phyloP scores from a whole-genome alignment of 805 yeast species.

The Danielia reshetovae region DNA sequence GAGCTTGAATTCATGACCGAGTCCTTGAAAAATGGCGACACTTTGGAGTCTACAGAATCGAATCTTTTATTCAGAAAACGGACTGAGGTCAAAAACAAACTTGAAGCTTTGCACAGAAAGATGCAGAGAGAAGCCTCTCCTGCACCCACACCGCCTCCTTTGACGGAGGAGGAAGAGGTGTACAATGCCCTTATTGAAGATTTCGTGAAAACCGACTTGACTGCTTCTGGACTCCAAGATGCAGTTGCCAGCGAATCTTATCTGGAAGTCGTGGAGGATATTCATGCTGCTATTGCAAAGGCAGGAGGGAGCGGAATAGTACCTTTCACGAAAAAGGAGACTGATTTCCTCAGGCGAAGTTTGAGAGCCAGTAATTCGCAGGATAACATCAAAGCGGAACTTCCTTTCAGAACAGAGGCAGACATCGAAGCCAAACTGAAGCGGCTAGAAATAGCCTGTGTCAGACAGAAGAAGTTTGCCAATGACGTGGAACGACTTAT shows the following conservation, averaged over 20 bases:
- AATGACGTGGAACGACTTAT: slow-evolving; percentile 28
- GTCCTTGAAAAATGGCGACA: slow-evolving; percentile 5
- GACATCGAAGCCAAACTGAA: slow-evolving; percentile 20
- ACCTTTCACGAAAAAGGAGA: slow-evolving; percentile 26
- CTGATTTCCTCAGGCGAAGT: slow-evolving; percentile 14
- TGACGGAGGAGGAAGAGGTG: not conserved
- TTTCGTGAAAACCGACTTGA: slow-evolving; percentile 17
- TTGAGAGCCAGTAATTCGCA: slow-evolving; percentile 12
- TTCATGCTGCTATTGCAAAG: slow-evolving; percentile 9
- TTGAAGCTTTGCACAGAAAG: not conserved
- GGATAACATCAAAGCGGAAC: slow-evolving; percentile 13
- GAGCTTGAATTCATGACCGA: slow-evolving; percentile 9
- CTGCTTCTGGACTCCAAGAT: slow-evolving; percentile 11
- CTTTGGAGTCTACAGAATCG: slow-evolving; percentile 3
- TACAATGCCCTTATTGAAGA: slow-evolving; percentile 1
- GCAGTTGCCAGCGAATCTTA: slow-evolving; percentile 12
- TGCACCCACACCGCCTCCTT: not conserved
- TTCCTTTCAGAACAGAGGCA: slow-evolving; percentile 23
- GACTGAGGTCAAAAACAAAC: slow-evolving; percentile 7
- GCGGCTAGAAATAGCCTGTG: slow-evolving; percentile 22
- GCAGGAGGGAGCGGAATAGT: slow-evolving; percentile 12
- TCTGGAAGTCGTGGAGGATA: slow-evolving; percentile 7
- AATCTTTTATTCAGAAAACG: slow-evolving; percentile 11
- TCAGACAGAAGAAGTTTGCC: slow-evolving; percentile 26
- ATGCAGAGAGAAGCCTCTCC: slow-evolving; percentile 1